Percentiles rank a stretch among this genome's conserved stretches.
These are phyloP conservation scores for Pythium biforme DNA, from an alignment of 352 stramenopile genomes.

Conservation along the genomic window DNA sequence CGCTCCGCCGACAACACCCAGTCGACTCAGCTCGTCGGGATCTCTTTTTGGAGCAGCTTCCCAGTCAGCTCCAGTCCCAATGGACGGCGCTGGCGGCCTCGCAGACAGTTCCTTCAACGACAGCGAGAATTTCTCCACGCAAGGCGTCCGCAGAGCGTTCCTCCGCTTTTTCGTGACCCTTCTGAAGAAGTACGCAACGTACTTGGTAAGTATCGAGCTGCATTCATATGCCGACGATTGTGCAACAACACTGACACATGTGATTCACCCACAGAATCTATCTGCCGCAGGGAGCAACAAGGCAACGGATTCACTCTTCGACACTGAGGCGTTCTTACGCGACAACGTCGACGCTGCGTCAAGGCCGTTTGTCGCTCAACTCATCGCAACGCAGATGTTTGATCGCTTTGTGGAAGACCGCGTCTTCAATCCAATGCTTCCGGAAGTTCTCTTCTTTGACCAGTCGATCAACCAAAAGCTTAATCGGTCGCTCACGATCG, in stretches of 20 bases:
- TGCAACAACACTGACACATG: background rate
- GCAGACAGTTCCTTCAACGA: conserved; percentile 72
- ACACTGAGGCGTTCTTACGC: conserved; percentile 61
- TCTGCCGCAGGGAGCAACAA: conserved; percentile 32
- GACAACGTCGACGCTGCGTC: conserved; percentile 65
- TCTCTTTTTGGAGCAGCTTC: conserved; percentile 21
- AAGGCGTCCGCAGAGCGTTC: conserved; percentile 68
- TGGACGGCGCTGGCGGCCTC: conserved; percentile 43
- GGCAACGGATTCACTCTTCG: conserved; percentile 45
- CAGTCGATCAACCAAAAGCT: conserved; percentile 87
- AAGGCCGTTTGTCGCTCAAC: conserved; percentile 54
- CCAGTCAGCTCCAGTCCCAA: conserved; percentile 9
- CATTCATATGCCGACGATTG: background rate
- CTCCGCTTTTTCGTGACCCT: conserved; percentile 82
- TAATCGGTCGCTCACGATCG: conserved; percentile 68
- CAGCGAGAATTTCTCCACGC: conserved; percentile 61
- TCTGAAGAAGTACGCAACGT: conserved; percentile 75
- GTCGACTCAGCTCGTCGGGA: conserved; percentile 33
- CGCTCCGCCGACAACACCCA: conserved; percentile 21
- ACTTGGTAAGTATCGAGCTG: conserved; percentile 45
- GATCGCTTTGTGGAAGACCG: conserved; percentile 83
- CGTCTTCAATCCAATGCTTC: conserved; percentile 54
- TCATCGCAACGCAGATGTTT: conserved; percentile 83
- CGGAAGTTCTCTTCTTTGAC: conserved; percentile 83
- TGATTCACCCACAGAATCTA: background rate